Percentiles rank a stretch among this genome's conserved stretches.
phyloP scores from a whole-genome alignment of 2,329 filamentous ascomycete species.

The Calycina marina region DNA sequence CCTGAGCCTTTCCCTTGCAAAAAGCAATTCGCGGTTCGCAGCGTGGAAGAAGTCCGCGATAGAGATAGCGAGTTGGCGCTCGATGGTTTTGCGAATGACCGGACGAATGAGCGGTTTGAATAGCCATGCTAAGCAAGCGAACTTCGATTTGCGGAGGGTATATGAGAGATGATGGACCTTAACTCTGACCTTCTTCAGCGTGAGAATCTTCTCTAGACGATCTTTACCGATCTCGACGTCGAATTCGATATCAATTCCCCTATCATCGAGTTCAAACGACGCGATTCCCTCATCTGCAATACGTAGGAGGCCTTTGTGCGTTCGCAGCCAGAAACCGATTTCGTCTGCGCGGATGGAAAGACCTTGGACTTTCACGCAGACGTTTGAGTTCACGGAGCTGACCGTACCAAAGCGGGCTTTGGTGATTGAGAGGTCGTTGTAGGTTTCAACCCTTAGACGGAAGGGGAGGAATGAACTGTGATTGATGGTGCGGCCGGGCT shows the following conservation, averaged over 20 bases:
- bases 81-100: slow-evolving; percentile 63
- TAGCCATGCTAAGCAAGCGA: slow-evolving; percentile 66
- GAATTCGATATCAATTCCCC: slow-evolving; percentile 73
- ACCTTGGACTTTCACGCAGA: slow-evolving; percentile 69
- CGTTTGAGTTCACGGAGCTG: slow-evolving; percentile 47
- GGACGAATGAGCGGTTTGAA: slow-evolving; percentile 74
- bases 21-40: slow-evolving; percentile 75
- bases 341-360: slow-evolving; percentile 75
- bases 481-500: slow-evolving; percentile 75
- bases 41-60: slow-evolving; percentile 57
- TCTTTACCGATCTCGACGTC: slow-evolving; percentile 74
- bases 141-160: slow-evolving; percentile 56
- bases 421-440: slow-evolving; percentile 74
- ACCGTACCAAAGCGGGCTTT: slow-evolving; percentile 60
- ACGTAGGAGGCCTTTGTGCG: slow-evolving; percentile 60
- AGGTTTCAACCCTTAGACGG: slow-evolving; percentile 64
- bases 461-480: slow-evolving; percentile 79
- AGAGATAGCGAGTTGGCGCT: slow-evolving; percentile 59
- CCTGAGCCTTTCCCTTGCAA: slow-evolving; percentile 70
- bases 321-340: slow-evolving; percentile 76
- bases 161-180: slow-evolving; percentile 81
- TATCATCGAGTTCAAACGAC: slow-evolving; percentile 71
- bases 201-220: slow-evolving; percentile 65
- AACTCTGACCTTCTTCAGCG: slow-evolving; percentile 61
- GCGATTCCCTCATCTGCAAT: slow-evolving; percentile 74